Conservation (phyloP, 2,329 filamentous ascomycete species). For the Neocatenulostroma microsporum region DNA sequence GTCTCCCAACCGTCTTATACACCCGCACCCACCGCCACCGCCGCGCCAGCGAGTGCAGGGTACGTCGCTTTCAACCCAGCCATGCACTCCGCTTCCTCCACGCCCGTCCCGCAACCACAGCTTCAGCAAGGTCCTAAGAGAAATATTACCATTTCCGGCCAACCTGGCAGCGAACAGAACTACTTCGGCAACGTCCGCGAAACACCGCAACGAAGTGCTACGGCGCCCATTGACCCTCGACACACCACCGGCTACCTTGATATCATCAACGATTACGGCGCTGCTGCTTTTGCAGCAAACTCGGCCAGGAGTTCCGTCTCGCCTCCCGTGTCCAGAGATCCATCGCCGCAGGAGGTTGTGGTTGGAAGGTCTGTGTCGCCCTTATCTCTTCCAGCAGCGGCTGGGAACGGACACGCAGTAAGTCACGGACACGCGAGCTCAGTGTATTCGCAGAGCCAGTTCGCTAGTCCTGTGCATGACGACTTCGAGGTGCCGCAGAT, state of each 20-base stretch:
- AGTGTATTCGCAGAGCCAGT: constrained; percentile 1
- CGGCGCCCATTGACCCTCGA: constrained; percentile 14
- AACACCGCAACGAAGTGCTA: constrained; percentile 17
- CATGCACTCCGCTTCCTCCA: constrained; percentile 7
- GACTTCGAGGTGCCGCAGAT: background rate
- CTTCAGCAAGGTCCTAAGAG: constrained; percentile 9
- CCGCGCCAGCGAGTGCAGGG: constrained; percentile 7
- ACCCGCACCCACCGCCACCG: background rate
- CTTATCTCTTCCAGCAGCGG: too few relatives aligned
- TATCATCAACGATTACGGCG: constrained; percentile 19
- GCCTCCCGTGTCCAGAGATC: constrained; percentile 2
- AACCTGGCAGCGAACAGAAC: constrained; percentile 8
- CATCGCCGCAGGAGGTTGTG: background rate
- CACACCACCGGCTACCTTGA: constrained; percentile 14
- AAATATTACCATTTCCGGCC: constrained; percentile 15
- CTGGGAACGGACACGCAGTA: too few relatives aligned
- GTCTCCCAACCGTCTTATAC: constrained; percentile 14
- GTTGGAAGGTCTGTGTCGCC: background rate
- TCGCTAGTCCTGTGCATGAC: background rate
- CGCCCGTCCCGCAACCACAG: constrained; percentile 6
- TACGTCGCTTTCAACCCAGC: constrained; percentile 29
- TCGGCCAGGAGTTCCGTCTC: constrained; percentile 5
- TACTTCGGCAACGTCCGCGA: constrained; percentile 13
- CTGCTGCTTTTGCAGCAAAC: too few relatives aligned
- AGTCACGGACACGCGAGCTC: constrained; percentile 1